Base-by-base conservation (phyloP, 768 basidiomycete species). In the Lactarius quietus region DNA sequence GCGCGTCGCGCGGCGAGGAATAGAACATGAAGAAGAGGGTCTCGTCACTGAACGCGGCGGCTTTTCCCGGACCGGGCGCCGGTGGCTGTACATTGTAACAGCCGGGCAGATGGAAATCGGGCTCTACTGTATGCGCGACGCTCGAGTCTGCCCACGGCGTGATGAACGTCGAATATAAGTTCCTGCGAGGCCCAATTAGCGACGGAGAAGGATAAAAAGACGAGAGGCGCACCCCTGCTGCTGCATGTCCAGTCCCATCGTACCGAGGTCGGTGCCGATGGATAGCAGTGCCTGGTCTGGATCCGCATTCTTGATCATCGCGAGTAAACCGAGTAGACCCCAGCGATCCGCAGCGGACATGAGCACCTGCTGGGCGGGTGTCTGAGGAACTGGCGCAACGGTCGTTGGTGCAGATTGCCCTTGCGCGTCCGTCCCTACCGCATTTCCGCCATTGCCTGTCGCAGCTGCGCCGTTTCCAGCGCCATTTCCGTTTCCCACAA, bases 21-120 rank as follows among this genome's bases (percentile, higher is more conserved):
- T 96, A 97, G 81, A 97, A 97, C 85, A 95, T 93, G 82, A 92
- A 95, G 76, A 97, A 96, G 26, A 97, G 78, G 26, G 95, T 96
- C 76, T 97, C 95, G 74, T 96, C 95, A 74, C 89, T 89, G 75
- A 97, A 95, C 61, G 88, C 84, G 2, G 83, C 82, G 23, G 89
- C 89, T 78, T 93, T 93, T 68, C 74, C 81, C 61, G 89, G 87
- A 7, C 90, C 90, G 41, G 91, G 89, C 52, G 92, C 85, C 33
- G 88, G 86, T 39, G 95, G 87, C 69, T 91, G 89, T 54, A 96
- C 93, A 74, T 88, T 93, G 66, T 97, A 97, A 77, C 93, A 95
- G 26, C 85, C 79, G 51, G 95, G 95, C 43, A 94, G 83, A 70
- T 90, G 88, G 73, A 87, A 96, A 72, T 94, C 90, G 14, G 95